A percentile compares a stretch with the other conserved stretches of the same genome.
phyloP scores from a whole-genome alignment of 192 early-diverging fungal species.

The Mortierella hygrophila region DNA sequence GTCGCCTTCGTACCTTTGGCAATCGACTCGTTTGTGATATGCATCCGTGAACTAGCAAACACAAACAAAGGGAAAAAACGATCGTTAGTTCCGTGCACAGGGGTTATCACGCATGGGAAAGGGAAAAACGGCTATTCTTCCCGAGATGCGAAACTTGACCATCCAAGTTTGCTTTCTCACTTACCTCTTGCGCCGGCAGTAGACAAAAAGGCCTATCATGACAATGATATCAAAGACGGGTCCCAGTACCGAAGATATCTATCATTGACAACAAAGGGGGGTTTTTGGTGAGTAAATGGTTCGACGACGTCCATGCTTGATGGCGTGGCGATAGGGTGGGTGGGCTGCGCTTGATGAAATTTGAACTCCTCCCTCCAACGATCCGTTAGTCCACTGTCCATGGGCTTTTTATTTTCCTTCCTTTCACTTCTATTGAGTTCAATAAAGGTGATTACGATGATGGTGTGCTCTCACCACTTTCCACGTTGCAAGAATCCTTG shows the following conservation, averaged over 20 bases:
- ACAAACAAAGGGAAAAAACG: not conserved
- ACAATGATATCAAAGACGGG: slow-evolving; percentile 45
- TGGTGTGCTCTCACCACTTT: not conserved
- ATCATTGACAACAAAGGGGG: not conserved
- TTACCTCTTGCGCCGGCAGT: slow-evolving; percentile 41
- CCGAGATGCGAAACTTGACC: not conserved
- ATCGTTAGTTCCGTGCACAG: not conserved
- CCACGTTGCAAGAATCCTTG: not conserved
- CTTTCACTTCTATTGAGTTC: not conserved
- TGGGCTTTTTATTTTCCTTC: not conserved
- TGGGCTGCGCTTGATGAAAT: not conserved
- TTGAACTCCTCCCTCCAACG: too few species aligned
- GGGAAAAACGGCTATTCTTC: not conserved
- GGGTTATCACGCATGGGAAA: not conserved
- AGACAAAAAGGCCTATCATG: slow-evolving; percentile 41
- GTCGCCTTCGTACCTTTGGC: slow-evolving; percentile 26
- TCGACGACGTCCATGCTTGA: not conserved
- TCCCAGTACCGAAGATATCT: slow-evolving; percentile 38
- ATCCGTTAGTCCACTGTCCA: not conserved
- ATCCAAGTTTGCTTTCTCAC: not conserved
- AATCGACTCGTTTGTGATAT: slow-evolving; percentile 49
- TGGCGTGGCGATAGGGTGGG: not conserved
- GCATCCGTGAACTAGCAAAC: slow-evolving; percentile 24
- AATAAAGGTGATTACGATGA: not conserved
- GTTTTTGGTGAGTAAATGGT: not conserved